phyloP scores from a whole-genome alignment of 2,329 filamentous ascomycete genomes.

The Neofusicoccum ribis region DNA sequence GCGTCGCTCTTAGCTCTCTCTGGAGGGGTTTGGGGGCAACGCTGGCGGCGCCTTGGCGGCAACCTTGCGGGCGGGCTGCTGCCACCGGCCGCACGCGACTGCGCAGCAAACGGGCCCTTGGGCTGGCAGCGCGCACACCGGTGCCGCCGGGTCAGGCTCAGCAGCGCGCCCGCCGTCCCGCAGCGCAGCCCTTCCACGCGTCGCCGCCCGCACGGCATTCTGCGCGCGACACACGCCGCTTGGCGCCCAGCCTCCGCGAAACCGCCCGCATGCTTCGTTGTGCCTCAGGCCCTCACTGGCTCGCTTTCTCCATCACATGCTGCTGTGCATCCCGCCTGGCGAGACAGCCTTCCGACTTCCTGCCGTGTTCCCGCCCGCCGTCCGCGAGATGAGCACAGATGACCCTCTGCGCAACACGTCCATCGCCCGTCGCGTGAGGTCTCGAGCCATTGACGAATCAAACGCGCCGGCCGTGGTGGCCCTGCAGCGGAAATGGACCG shows the following conservation, averaged over 20 bases:
- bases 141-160: not conserved
- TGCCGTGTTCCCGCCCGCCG: not conserved
- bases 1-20: not conserved
- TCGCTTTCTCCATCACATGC: slow-evolving; percentile 7
- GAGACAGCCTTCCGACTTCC: not conserved
- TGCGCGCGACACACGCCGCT: not conserved
- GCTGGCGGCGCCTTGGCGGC: slow-evolving; percentile 4
- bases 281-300: not conserved
- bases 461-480: not conserved
- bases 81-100: not conserved
- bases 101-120: no score
- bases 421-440: not conserved
- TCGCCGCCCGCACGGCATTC: not conserved
- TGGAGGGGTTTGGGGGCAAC: not conserved
- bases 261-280: not conserved
- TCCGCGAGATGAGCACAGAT: not conserved
- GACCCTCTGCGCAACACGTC: not conserved
- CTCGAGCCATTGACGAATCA: slow-evolving; percentile 1
- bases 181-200: not conserved
- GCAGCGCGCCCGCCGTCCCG: not conserved
- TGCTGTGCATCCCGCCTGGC: not conserved
- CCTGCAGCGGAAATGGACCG: not conserved
- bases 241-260: slow-evolving; percentile 16
- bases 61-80: not conserved
- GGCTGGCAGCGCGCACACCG: not conserved